Conservation (phyloP, 164 flowering plant species). For the Echeveria elegans region DNA sequence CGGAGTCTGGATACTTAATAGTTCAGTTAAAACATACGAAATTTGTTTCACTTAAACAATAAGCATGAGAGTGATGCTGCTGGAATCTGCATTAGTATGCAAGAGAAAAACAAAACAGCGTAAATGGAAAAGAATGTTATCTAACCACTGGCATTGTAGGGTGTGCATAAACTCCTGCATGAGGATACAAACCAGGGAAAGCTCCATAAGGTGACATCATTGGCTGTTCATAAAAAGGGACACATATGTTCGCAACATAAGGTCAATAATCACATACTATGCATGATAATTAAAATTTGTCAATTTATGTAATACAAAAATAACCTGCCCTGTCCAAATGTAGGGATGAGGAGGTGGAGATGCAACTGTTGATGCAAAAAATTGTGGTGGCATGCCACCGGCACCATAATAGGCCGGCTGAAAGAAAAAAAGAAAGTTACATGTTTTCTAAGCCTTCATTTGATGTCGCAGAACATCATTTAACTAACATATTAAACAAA, state of each 20-base stretch:
- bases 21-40: background rate
- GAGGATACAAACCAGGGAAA: constrained; percentile 6
- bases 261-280: background rate
- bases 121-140: background rate
- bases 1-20: background rate
- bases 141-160: constrained; percentile 6
- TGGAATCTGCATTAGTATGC: background rate
- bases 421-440: background rate
- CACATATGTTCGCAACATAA: background rate
- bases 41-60: background rate
- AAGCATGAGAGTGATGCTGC: background rate
- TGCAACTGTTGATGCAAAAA: constrained; percentile 8
- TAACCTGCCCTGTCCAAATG: constrained; percentile 11
- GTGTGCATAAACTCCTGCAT: constrained; percentile 10
- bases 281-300: background rate
- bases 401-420: constrained; percentile 10
- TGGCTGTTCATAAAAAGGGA: background rate
- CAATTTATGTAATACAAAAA: background rate
- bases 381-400: constrained; percentile 7
- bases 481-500: background rate
- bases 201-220: constrained; percentile 8
- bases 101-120: background rate
- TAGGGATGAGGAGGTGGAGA: constrained; percentile 12
- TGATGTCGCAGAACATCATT: background rate
- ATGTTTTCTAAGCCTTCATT: background rate